These are phyloP conservation scores for Kurtzmaniella fragi DNA, from an alignment of 805 yeast species.

Conservation along the genomic window DNA sequence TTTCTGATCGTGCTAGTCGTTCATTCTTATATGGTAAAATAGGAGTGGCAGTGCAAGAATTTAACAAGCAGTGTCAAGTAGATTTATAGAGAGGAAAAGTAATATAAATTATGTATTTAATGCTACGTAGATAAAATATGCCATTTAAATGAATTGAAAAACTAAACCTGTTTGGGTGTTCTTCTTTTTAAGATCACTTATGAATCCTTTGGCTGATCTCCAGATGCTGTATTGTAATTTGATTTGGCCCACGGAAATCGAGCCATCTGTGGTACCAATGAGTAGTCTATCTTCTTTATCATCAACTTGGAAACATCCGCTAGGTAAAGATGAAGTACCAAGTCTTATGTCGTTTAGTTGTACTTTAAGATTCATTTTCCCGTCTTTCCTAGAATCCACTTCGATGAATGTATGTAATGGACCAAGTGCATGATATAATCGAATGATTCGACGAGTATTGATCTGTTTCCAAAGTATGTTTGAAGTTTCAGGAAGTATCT, in stretches of 20 bases:
- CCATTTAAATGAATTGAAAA: not conserved
- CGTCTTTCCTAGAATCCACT: conserved; percentile 25
- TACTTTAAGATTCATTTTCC: conserved; percentile 39
- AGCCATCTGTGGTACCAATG: conserved; percentile 43
- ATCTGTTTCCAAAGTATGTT: conserved; percentile 45
- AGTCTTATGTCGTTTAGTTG: conserved; percentile 37
- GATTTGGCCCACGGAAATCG: conserved; percentile 28
- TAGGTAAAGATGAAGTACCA: conserved; percentile 11
- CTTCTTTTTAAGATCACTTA: conserved; percentile 16
- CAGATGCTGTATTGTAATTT: conserved; percentile 51
- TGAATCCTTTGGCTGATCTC: no score
- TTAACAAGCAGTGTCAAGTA: conserved; percentile 65
- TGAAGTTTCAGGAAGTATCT: conserved; percentile 39
- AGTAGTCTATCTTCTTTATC: conserved; percentile 18
- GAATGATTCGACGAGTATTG: conserved; percentile 32
- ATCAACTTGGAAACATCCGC: conserved; percentile 14
- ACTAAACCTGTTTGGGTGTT: conserved; percentile 23
- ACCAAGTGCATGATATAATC: conserved; percentile 51
- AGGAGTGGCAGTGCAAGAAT: conserved; percentile 75
- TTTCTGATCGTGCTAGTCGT: conserved; percentile 62
- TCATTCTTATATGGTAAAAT: conserved; percentile 65
- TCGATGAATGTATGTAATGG: conserved; percentile 43
- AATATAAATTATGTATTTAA: conserved; percentile 5
- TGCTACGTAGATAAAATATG: conserved; percentile 10
- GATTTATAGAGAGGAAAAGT: conserved; percentile 12